A percentile compares a stretch with the other conserved stretches of the same genome.
Conservation (phyloP, 2,329 filamentous ascomycete genomes). For the Paecilomyces fulvus region DNA sequence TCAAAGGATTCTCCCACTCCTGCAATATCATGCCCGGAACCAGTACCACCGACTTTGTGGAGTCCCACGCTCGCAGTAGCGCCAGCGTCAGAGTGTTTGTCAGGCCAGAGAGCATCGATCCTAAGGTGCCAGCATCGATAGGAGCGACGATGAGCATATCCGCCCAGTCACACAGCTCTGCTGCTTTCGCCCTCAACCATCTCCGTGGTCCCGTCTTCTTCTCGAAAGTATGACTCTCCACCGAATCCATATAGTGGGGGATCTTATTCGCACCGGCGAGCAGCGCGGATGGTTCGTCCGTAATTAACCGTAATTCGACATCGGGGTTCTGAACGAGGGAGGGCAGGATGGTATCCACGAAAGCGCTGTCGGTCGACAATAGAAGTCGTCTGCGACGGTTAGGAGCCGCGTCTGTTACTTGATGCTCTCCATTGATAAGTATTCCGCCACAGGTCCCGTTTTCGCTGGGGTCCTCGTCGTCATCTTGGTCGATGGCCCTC, state of each 20-base stretch:
- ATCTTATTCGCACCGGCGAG: constrained; percentile 30
- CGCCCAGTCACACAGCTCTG: constrained; percentile 74
- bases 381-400: constrained; percentile 23
- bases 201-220: constrained; percentile 29
- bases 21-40: constrained; percentile 81
- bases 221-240: constrained; percentile 30
- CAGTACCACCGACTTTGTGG: constrained; percentile 73
- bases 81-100: constrained; percentile 74
- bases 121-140: constrained; percentile 74
- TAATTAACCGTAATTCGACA: constrained; percentile 35
- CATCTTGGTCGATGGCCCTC: constrained; percentile 20
- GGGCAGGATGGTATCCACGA: constrained; percentile 30
- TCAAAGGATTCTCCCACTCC: constrained; percentile 87
- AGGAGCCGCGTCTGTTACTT: constrained; percentile 5
- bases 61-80: constrained; percentile 77
- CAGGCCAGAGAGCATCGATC: constrained; percentile 79
- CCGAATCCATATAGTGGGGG: constrained; percentile 32
- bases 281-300: constrained; percentile 27
- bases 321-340: constrained; percentile 29
- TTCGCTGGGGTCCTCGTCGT: constrained; percentile 9
- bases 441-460: constrained; percentile 3
- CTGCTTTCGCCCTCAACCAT: constrained; percentile 35
- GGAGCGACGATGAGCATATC: constrained; percentile 78
- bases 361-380: constrained; percentile 31
- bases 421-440: neutral